Conservation (phyloP, 2,329 filamentous ascomycete genomes). For the Nannizziopsis arthrosporioides region DNA sequence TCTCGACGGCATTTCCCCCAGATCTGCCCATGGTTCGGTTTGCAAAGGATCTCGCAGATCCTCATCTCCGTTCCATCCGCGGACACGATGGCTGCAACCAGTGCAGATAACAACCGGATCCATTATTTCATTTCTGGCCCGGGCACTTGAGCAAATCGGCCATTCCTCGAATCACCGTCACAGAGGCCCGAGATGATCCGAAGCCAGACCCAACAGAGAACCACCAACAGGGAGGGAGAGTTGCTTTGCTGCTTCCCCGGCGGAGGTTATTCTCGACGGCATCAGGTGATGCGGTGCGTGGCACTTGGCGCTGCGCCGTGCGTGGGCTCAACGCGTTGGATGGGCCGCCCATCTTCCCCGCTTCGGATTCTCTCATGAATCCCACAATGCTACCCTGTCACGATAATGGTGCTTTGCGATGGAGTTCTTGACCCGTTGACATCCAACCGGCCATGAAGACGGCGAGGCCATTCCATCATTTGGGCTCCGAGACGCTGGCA, state of each 20-base stretch:
- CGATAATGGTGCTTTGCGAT: too few species aligned
- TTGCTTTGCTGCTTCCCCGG: neutral
- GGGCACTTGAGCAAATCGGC: too few species aligned
- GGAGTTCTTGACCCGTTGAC: too few species aligned
- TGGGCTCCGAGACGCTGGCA: neutral
- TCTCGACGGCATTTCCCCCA: neutral
- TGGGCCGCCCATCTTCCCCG: too few species aligned
- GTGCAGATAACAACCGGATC: neutral
- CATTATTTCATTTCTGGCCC: neutral
- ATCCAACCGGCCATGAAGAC: too few species aligned
- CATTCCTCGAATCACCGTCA: too few species aligned
- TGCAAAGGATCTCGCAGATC: slow-evolving; percentile 6
- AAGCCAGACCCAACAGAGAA: neutral
- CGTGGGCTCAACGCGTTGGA: slow-evolving; percentile 6
- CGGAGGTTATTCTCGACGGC: slow-evolving; percentile 1
- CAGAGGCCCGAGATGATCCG: too few species aligned
- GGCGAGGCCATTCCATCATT: too few species aligned
- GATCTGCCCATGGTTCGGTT: slow-evolving; percentile 7
- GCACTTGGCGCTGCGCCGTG: slow-evolving; percentile 1
- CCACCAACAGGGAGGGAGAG: neutral
- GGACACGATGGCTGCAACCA: neutral
- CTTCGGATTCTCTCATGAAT: too few species aligned
- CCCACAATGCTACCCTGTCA: too few species aligned
- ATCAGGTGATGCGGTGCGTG: slow-evolving; percentile 11
- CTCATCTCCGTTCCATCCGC: neutral